phyloP scores from a whole-genome alignment of 2,329 filamentous ascomycete species.

The Hymenoscyphus occultus region DNA sequence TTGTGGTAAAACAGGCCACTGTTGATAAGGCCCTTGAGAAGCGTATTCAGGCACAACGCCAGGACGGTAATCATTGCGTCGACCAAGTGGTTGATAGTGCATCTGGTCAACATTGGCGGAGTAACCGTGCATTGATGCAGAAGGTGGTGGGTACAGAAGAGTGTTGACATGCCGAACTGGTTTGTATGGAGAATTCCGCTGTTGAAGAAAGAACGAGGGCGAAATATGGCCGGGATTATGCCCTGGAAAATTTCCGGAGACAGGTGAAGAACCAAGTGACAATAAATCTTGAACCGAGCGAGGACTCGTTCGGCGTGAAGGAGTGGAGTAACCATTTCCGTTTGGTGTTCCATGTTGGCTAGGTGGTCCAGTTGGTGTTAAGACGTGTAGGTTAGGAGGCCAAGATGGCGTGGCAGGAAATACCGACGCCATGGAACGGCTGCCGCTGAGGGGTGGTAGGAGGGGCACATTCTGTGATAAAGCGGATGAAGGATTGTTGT shows the following conservation, averaged over 20 bases:
- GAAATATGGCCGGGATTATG: slow-evolving; percentile 58
- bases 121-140: slow-evolving; percentile 73
- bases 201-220: slow-evolving; percentile 81
- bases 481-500: slow-evolving; percentile 23
- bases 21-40: slow-evolving; percentile 23
- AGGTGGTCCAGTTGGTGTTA: slow-evolving; percentile 32
- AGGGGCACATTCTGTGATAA: slow-evolving; percentile 30
- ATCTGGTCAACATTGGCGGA: slow-evolving; percentile 65
- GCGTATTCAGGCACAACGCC: slow-evolving; percentile 66
- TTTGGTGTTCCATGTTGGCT: slow-evolving; percentile 21
- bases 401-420: slow-evolving; percentile 56
- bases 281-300: slow-evolving; percentile 35
- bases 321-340: slow-evolving; percentile 35
- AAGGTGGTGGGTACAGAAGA: slow-evolving; percentile 83
- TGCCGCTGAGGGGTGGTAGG: slow-evolving; percentile 34
- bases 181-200: slow-evolving; percentile 88
- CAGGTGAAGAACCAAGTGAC: slow-evolving; percentile 38
- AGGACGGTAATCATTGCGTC: slow-evolving; percentile 63
- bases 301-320: slow-evolving; percentile 36
- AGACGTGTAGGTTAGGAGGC: slow-evolving; percentile 41
- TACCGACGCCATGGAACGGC: slow-evolving; percentile 71
- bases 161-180: slow-evolving; percentile 87
- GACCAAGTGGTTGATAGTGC: slow-evolving; percentile 77
- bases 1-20: slow-evolving; percentile 35
- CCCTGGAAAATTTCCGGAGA: slow-evolving; percentile 38